Conservation (phyloP, 306 rosid genomes). For the Rosa rugosa region DNA sequence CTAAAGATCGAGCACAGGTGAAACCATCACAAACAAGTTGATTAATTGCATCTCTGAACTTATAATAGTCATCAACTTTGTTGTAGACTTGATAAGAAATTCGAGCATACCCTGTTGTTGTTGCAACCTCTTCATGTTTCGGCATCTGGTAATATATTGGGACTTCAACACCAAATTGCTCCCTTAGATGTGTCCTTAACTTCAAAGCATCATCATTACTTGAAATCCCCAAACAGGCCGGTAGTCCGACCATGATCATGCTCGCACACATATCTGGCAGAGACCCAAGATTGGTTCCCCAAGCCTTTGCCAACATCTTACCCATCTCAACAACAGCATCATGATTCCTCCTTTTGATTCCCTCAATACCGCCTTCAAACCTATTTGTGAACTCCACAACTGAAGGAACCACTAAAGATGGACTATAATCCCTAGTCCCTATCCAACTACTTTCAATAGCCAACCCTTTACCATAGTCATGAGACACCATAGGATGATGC, state of each 20-base stretch:
- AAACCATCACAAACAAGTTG: conserved; percentile 59
- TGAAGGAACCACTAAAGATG: conserved; percentile 78
- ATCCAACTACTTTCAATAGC: conserved; percentile 81
- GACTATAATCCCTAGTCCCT: conserved; percentile 90
- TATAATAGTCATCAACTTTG: conserved; percentile 60
- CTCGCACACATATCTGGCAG: conserved; percentile 65
- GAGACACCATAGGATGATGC: conserved; percentile 90
- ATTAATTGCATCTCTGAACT: conserved; percentile 63
- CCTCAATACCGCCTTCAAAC: conserved; percentile 74
- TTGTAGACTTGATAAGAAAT: conserved; percentile 84
- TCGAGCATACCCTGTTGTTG: conserved; percentile 59
- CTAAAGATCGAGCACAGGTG: conserved; percentile 37
- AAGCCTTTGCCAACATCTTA: conserved; percentile 58
- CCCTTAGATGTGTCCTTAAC: conserved; percentile 61
- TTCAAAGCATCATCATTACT: conserved; percentile 55
- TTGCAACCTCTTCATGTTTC: conserved; percentile 44
- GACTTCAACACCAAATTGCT: conserved; percentile 66
- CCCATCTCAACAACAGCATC: conserved; percentile 88
- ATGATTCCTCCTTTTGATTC: conserved; percentile 78
- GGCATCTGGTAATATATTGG: conserved; percentile 55
- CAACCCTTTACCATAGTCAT: conserved; percentile 83
- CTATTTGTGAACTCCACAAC: conserved; percentile 59
- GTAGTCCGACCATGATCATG: conserved; percentile 88
- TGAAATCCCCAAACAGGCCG: conserved; percentile 57
- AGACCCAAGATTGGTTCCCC: conserved; percentile 82